phyloP scores from a whole-genome alignment of 2,329 filamentous ascomycete species.

The Aspergillus tubingensis region DNA sequence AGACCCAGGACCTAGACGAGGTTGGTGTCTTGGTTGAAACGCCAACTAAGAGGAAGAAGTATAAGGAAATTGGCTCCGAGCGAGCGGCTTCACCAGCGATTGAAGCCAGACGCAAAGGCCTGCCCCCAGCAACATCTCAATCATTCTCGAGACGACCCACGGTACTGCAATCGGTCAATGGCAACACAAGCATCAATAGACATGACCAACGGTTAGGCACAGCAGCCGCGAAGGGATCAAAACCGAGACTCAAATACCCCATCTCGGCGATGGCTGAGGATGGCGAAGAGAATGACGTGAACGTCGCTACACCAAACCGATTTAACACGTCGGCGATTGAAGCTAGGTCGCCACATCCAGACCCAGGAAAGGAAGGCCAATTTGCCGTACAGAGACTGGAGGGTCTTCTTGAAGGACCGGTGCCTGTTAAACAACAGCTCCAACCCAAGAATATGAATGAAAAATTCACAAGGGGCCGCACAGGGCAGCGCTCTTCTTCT shows the following conservation, averaged over 20 bases:
- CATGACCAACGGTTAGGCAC: slow-evolving; percentile 15
- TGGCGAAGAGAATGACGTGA: slow-evolving; percentile 37
- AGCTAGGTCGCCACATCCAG: neutral
- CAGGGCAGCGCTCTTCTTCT: neutral
- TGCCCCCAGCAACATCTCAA: neutral
- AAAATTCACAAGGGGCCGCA: neutral
- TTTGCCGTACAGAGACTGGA: slow-evolving; percentile 30
- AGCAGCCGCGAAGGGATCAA: slow-evolving; percentile 42
- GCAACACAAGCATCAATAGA: slow-evolving; percentile 23
- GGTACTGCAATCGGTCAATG: slow-evolving; percentile 33
- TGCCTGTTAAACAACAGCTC: slow-evolving; percentile 26
- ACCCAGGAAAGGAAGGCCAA: neutral
- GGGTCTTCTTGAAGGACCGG: slow-evolving; percentile 34
- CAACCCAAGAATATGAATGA: neutral
- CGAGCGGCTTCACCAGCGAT: neutral
- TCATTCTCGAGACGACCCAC: slow-evolving; percentile 5
- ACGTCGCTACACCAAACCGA: neutral
- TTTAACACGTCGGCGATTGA: neutral
- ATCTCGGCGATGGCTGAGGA: slow-evolving; percentile 55
- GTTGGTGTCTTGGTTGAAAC: slow-evolving; percentile 44
- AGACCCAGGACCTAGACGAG: slow-evolving; percentile 64
- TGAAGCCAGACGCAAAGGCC: neutral
- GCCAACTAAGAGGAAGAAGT: slow-evolving; percentile 40
- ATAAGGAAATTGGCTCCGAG: neutral
- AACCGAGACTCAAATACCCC: slow-evolving; percentile 31